Conservation (phyloP, 345 rosid genomes). For the Murraya koenigii region DNA sequence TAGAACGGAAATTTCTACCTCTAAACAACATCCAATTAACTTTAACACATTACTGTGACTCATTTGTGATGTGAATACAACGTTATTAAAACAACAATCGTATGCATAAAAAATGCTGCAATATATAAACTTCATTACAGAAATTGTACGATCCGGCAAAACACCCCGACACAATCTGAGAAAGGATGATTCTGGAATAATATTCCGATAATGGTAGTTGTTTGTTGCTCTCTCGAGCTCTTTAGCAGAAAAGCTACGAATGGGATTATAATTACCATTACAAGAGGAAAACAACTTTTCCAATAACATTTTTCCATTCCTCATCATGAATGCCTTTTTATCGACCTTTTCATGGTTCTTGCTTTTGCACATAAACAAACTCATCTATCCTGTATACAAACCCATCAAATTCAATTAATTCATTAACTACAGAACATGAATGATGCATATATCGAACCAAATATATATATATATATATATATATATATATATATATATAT, state of each 20-base stretch:
- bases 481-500: too few species aligned
- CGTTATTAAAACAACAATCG: background rate
- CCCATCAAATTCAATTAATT: too few species aligned
- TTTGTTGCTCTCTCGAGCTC: constrained; percentile 20
- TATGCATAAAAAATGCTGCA: too few species aligned
- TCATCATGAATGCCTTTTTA: background rate
- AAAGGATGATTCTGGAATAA: too few species aligned
- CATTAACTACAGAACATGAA: too few species aligned
- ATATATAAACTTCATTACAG: constrained; percentile 2
- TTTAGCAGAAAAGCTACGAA: constrained; percentile 10
- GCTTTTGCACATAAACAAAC: too few species aligned
- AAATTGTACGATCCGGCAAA: constrained; percentile 9
- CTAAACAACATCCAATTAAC: constrained; percentile 28
- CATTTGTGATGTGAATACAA: constrained; percentile 18
- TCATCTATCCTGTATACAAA: too few species aligned
- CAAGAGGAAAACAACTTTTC: constrained; percentile 13
- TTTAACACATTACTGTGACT: constrained; percentile 18
- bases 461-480: too few species aligned
- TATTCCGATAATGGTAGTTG: background rate
- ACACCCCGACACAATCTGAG: background rate
- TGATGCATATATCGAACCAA: too few species aligned
- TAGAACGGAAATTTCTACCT: background rate
- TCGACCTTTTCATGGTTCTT: too few species aligned
- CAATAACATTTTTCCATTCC: constrained; percentile 11
- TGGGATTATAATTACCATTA: background rate